Conservation (phyloP, 1,284 basidiomycete genomes). For the Melampsora americana region DNA sequence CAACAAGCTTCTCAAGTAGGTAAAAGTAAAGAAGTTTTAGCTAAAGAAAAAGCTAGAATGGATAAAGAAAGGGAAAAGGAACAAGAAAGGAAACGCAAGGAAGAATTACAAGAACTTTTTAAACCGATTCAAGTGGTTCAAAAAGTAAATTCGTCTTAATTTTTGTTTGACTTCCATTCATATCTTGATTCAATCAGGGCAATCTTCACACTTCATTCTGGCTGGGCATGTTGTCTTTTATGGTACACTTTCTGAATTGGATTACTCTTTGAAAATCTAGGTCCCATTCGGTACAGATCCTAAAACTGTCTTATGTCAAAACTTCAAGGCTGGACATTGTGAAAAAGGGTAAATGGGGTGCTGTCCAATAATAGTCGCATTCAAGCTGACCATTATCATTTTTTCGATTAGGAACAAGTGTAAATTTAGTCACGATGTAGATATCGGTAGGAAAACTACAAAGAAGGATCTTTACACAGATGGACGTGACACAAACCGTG, state of each 20-base stretch:
- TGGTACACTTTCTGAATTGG: not conserved
- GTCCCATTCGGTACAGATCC: constrained; percentile 48
- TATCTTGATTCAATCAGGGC: constrained; percentile 22
- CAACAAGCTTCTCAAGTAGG: constrained; percentile 66
- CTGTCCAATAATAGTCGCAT: not conserved
- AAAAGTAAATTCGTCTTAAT: constrained; percentile 10
- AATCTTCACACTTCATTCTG: constrained; percentile 3
- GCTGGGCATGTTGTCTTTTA: not conserved
- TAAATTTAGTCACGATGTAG: constrained; percentile 89
- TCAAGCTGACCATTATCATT: not conserved
- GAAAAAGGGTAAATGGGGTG: constrained; percentile 49
- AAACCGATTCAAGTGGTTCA: constrained; percentile 54
- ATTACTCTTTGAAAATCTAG: constrained; percentile 9
- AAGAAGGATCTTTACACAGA: constrained; percentile 97
- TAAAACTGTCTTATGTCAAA: constrained; percentile 52
- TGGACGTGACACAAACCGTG: constrained; percentile 65
- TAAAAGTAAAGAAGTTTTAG: constrained; percentile 68
- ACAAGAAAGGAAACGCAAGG: constrained; percentile 77
- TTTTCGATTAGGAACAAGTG: constrained; percentile 65
- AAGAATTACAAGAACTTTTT: constrained; percentile 73
- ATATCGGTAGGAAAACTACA: constrained; percentile 85
- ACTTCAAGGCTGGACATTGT: constrained; percentile 52
- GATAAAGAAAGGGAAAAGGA: constrained; percentile 82
- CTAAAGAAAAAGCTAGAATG: constrained; percentile 48
- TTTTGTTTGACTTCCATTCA: not conserved